phyloP scores from a whole-genome alignment of 208 protist genomes.

The Leishmania aethiopica region DNA sequence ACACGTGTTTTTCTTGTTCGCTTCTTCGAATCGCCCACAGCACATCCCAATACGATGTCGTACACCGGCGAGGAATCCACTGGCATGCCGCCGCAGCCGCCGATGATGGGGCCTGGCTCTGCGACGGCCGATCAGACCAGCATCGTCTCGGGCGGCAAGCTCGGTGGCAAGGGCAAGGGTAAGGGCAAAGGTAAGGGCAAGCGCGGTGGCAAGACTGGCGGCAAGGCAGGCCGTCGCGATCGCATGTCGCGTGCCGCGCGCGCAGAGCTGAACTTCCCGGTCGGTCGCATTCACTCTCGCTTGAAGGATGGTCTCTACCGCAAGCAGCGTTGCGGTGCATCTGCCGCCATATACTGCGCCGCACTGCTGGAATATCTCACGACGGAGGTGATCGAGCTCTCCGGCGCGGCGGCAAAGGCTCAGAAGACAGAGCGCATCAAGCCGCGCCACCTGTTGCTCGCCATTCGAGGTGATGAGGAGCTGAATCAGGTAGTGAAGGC shows the following conservation, averaged over 20 bases:
- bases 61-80: constrained; percentile 59
- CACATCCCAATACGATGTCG: constrained; percentile 51
- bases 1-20: neutral
- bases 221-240: constrained; percentile 84
- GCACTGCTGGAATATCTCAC: constrained; percentile 99
- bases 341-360: constrained; percentile 98
- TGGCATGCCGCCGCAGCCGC: constrained; percentile 33
- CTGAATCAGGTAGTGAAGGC: constrained; percentile 98
- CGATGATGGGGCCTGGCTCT: constrained; percentile 74
- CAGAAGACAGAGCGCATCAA: constrained; percentile 98
- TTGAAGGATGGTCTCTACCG: constrained; percentile 96
- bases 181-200: constrained; percentile 86
- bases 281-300: constrained; percentile 98
- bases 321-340: constrained; percentile 96
- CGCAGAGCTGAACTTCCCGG: constrained; percentile 95
- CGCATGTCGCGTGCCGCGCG: constrained; percentile 87
- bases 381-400: constrained; percentile 98
- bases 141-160: constrained; percentile 86
- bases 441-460: constrained; percentile 98
- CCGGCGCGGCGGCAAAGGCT: constrained; percentile 97
- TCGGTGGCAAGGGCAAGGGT: constrained; percentile 84
- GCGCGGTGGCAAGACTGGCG: constrained; percentile 88
- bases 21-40: neutral
- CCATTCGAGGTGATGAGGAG: constrained; percentile 99
- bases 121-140: constrained; percentile 86